Base-by-base conservation (phyloP, 768 basidiomycete species). In the Leccinum pellstonianum region DNA sequence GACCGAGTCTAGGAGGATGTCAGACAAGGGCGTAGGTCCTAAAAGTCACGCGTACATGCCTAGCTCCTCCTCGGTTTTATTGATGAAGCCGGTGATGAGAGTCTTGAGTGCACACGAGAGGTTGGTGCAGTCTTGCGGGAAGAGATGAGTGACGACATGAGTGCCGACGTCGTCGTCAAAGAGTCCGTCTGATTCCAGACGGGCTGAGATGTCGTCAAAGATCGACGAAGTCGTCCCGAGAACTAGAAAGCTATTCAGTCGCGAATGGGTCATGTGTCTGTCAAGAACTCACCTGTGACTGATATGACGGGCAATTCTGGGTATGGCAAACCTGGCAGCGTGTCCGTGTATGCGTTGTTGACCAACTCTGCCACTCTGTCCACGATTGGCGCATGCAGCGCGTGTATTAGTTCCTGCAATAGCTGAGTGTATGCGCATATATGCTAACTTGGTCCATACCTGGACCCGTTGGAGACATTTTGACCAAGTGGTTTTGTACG, bases 261-360 rank as follows among this genome's bases (percentile, higher is more conserved):
- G 33, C 5, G 21, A 56, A 56, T 14, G 35, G 41, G 12, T 29
- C 15, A 14, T 43, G 12, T 60, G 27, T 17, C 19, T 37, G 14
- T 15, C 35, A 15, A 9, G 10, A 53, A 52, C 81, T 38, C 63
- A 87, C 87, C 81, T 54, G 80, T 79, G 31, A 90, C 75, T 0
- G 80, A 76, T 53, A 88, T 76, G 5, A 84, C 80, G 3, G 87
- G 86, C 6, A 90, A 67, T 64, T 90, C 88, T 5, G 77, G 62
- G 52, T 80, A 81, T 0, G 87, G 86, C n/a, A 87, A 69, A 3
- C 83, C 83, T 8, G 81, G 81, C 0, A 88, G 71, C 11, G 74
- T 63, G 53, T 79, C 72, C 0, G 67, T 64, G 62, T 86, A 83
- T 7, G 84, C 79, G 3, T 63, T 67, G 31, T 71, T 64, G 14